Base-by-base conservation (phyloP, 108 stramenopile species). In the Seminavis robusta region DNA sequence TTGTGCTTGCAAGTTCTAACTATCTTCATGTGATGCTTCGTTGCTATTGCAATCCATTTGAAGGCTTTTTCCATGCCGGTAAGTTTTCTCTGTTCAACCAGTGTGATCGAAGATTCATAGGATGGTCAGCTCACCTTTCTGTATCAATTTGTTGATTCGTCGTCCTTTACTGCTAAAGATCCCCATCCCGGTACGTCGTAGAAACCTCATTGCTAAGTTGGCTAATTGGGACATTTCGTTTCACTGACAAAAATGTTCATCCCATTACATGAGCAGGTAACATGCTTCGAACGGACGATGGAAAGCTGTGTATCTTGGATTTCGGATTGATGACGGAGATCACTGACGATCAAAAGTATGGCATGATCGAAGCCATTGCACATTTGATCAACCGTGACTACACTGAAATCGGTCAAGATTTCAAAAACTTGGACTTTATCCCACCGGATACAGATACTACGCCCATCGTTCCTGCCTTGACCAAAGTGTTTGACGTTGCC, bases 291-390 rank as follows among this genome's bases (percentile, higher is more conserved):
- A 94, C 93, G 3, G 71, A 54, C 10, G 92, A 94, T 42, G 96
- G 96, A 6, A 86, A 92, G 65, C 74, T 97, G 16, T 84, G 82
- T 17, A 95, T 97, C 56, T 62, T 97, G 7, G 96, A 97, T 66
- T 97, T 95, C 61, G 96, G 96, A 3, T 64, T 97, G n/a, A 94
- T 95, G 94, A 94, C 94, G 19, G 81, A 95, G 53, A 61, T 97
- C 11, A 92, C 94, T 1, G 94, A 95, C 36, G 82, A 95, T 66
- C 93, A 95, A 60, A 89, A 90, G 65, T 94, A 92, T 47, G 94
- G 94, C 24, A 97, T 97, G 94, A 88, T 97, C 24, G 92, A 94
- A 65, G 94, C 96, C 3, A 91, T 97, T 67, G 94, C 87, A 7
- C 96, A 97, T 62, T 51, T 95, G 31, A 71, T 95, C 30, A 93